Percentiles rank a stretch among this genome's conserved stretches.
Conservation (phyloP, 108 stramenopile genomes). For the Cyclotella sp. region DNA sequence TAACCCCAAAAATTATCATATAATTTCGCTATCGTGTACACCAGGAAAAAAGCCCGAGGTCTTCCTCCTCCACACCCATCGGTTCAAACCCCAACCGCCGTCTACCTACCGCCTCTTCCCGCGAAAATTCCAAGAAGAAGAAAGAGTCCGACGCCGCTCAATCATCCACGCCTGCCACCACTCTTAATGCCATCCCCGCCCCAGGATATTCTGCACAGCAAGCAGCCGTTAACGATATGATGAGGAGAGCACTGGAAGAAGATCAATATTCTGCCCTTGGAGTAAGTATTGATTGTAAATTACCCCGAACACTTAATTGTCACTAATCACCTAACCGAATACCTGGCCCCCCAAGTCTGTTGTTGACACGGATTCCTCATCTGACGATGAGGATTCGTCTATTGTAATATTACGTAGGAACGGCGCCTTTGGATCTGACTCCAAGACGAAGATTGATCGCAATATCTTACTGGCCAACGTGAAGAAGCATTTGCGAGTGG, state of each 20-base stretch:
- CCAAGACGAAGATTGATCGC: constrained; percentile 33
- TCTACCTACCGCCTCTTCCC: constrained; percentile 2
- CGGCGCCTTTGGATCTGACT: not conserved
- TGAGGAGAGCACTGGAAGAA: constrained; percentile 86
- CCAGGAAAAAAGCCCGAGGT: not conserved
- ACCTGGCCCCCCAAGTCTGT: constrained; percentile 7
- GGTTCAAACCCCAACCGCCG: not conserved
- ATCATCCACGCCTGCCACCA: not conserved
- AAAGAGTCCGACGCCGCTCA: constrained; percentile 14
- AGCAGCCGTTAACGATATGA: constrained; percentile 81
- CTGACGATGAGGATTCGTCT: constrained; percentile 41
- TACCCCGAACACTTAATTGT: not conserved
- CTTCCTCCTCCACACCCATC: not conserved
- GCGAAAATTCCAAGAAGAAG: constrained; percentile 33
- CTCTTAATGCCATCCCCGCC: not conserved
- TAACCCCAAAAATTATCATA: not conserved
- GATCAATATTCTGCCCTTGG: constrained; percentile 85
- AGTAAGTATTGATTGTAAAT: constrained; percentile 55
- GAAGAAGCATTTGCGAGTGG: constrained; percentile 41
- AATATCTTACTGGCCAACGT: constrained; percentile 31
- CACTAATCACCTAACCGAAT: not conserved
- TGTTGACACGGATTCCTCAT: constrained; percentile 63
- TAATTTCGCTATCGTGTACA: too few species aligned
- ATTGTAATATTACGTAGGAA: not conserved
- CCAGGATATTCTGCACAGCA: constrained; percentile 65